phyloP scores from a whole-genome alignment of 441 rosid genomes.

The Jatropha podagrica region DNA sequence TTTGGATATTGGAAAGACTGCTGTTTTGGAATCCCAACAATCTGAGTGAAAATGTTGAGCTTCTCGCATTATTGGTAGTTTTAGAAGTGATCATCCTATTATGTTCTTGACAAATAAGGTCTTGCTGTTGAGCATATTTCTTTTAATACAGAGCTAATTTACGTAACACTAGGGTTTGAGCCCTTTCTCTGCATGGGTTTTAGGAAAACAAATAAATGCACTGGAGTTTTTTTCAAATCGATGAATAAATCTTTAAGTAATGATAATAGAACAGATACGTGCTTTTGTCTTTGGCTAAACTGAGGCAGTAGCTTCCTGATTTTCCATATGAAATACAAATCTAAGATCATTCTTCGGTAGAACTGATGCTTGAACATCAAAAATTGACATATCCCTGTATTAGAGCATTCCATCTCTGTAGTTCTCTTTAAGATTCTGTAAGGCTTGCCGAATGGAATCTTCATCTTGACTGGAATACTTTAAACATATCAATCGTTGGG shows the following conservation, averaged over 20 bases:
- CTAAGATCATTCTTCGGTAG: too few relatives aligned
- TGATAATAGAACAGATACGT: too few relatives aligned
- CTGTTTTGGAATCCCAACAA: constrained; percentile 15
- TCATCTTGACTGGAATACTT: constrained; percentile 67
- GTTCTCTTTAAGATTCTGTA: constrained; percentile 66
- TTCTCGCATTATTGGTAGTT: constrained; percentile 1
- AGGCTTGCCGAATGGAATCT: constrained; percentile 65
- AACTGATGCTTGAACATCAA: too few relatives aligned
- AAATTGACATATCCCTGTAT: neutral
- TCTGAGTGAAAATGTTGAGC: constrained; percentile 15
- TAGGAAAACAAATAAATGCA: too few relatives aligned
- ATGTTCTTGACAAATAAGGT: neutral
- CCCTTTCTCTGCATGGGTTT: too few relatives aligned
- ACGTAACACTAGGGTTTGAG: too few relatives aligned
- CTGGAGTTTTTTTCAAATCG: too few relatives aligned
- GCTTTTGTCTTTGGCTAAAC: too few relatives aligned
- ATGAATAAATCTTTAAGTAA: too few relatives aligned
- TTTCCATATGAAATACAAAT: too few relatives aligned
- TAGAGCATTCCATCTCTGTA: constrained; percentile 43
- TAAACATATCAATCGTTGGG: constrained; percentile 71
- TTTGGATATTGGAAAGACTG: constrained; percentile 23
- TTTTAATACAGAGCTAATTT: too few relatives aligned
- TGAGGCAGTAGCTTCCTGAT: too few relatives aligned
- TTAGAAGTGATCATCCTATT: neutral
- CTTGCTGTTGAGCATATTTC: neutral